Base-by-base conservation (phyloP, 768 basidiomycete genomes). In the Auriscalpium orientale region DNA sequence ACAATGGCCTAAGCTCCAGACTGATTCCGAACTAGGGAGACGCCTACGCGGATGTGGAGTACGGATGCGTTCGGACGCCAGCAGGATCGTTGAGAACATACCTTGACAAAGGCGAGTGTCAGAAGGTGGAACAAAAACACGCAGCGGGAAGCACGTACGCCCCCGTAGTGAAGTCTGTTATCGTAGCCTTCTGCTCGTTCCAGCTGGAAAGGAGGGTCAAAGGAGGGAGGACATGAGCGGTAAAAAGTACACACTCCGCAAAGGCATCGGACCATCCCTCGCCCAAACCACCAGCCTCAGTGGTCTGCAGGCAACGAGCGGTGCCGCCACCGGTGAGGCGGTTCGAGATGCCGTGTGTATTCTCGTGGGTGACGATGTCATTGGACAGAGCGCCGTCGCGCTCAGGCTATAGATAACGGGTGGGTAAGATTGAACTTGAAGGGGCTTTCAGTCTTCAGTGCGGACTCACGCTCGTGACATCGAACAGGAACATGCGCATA, bases 301-400 rank as follows among this genome's bases (percentile, higher is more conserved):
- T 74, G 28, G 76, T 82, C 64, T 84, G 80, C 57, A 87, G 70
- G 71, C 85, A 87, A 15, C 81, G 71, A 40, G 77, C 79, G 28
- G 77, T 78, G 28, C 78, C 79, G 40, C 80, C 78, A n/a, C 80
- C 80, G 11, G 78, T 80, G 71, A 81, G 68, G 13, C 61, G 69
- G 61, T 68, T 69, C 16, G 67, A 71, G 62, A 69, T 47, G 45
- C 68, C 66, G 63, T 73, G 66, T 57, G 69, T 52, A 49, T 64
- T 74, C 66, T 87, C 77, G 56, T 79, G 78, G 20, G 76, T 69
- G 58, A 77, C 70, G 49, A 71, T 76, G 56, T 84, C 84, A 62
- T 83, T 83, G 62, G 85, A 82, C 22, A 86, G 68, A 16, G 83
- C 77, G 35, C 84, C 84, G 51, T 87, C 84, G 46, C 84, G 77